Conservation (phyloP, 257 asterid species). For the Solanum acaule region DNA sequence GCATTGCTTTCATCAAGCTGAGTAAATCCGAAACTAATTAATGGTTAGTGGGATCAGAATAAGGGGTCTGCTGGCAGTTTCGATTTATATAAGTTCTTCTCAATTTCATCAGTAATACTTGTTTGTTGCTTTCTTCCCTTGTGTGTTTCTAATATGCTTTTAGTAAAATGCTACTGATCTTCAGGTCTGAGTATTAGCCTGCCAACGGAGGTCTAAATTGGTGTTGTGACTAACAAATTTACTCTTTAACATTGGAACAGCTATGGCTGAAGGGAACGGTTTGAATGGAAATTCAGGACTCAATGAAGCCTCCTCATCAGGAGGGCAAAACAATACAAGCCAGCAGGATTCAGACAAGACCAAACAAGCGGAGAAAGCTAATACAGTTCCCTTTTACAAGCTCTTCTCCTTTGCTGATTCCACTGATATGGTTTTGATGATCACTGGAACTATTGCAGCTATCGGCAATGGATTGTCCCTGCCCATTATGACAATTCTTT, state of each 20-base stretch:
- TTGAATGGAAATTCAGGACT: conserved; percentile 16
- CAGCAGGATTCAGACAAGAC: not conserved
- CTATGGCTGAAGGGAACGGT: conserved; percentile 4
- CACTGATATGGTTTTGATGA: conserved; percentile 50
- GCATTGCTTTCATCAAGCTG: not conserved
- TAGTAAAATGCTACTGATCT: not conserved
- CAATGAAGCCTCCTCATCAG: conserved; percentile 16
- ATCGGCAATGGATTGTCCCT: conserved; percentile 58
- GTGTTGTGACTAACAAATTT: not conserved
- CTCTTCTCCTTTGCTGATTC: conserved; percentile 61
- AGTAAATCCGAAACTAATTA: not conserved
- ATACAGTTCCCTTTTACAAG: conserved; percentile 55
- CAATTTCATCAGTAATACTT: not conserved
- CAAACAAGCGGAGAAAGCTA: conserved; percentile 2
- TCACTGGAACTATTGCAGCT: conserved; percentile 55
- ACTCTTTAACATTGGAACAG: not conserved
- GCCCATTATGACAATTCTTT: conserved; percentile 66
- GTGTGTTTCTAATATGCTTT: not conserved
- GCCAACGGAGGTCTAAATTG: not conserved
- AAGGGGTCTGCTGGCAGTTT: not conserved
- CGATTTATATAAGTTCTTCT: not conserved
- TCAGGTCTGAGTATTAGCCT: not conserved
- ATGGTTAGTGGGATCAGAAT: not conserved
- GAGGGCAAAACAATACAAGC: not conserved
- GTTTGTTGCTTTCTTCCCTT: not conserved